Conservation (phyloP, 2,329 filamentous ascomycete genomes). For the Massarina eburnea region DNA sequence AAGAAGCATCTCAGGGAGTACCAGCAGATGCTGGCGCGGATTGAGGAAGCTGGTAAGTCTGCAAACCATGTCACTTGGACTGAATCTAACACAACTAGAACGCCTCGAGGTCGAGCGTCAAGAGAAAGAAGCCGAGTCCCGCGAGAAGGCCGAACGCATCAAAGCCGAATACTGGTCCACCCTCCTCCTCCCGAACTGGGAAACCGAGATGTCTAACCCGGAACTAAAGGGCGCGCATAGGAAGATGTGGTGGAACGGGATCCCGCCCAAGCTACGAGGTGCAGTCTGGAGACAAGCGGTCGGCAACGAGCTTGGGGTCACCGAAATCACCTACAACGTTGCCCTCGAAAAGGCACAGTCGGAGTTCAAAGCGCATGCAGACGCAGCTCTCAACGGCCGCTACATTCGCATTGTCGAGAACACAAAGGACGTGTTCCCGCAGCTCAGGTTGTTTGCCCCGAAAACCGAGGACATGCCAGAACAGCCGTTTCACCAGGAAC, state of each 20-base stretch:
- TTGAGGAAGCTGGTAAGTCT: conserved; percentile 57
- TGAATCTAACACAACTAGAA: conserved; percentile 26
- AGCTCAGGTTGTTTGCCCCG: conserved; percentile 71
- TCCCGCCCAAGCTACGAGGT: conserved; percentile 70
- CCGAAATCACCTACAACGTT: conserved; percentile 67
- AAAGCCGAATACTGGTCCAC: conserved; percentile 70
- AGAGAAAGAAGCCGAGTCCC: conserved; percentile 53
- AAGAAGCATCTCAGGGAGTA: conserved; percentile 84
- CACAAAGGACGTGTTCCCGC: conserved; percentile 67
- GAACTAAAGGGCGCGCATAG: conserved; percentile 45
- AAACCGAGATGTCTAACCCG: conserved; percentile 59
- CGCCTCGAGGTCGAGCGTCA: conserved; percentile 39
- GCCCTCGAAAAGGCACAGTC: conserved; percentile 69
- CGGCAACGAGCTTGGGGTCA: conserved; percentile 71
- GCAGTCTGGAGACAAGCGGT: conserved; percentile 71
- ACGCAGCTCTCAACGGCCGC: conserved; percentile 34
- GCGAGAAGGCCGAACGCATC: conserved; percentile 53
- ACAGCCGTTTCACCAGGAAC: conserved; percentile 66
- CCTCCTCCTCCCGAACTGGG: conserved; percentile 76
- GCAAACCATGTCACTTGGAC: background rate
- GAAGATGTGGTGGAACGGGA: conserved; percentile 80
- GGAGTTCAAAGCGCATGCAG: conserved; percentile 57
- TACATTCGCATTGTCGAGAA: conserved; percentile 49
- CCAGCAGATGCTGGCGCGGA: conserved; percentile 74
- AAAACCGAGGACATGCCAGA: conserved; percentile 35